A percentile compares a stretch with the other conserved stretches of the same genome.
Evolutionary conservation across 805 yeast genomes (phyloP).

Genomic region (Ogataea saltuana): DNA sequence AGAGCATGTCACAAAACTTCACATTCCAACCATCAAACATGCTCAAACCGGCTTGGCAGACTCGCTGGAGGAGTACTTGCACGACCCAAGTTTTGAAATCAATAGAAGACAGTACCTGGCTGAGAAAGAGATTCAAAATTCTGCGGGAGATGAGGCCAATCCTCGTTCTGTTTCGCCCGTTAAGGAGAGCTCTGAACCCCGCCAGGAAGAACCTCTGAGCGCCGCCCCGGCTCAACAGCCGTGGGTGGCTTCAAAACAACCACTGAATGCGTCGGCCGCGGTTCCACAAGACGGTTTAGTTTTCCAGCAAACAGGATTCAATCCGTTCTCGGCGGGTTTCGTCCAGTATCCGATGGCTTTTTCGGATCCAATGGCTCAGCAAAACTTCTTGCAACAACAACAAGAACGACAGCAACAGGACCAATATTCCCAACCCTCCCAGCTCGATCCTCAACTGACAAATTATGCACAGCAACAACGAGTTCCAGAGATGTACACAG

Average conservation of each 20-base stretch:
- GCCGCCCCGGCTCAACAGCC: no score
- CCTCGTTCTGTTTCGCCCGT: constrained; percentile 4
- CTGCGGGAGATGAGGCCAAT: neutral
- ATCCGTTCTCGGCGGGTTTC: constrained; percentile 27
- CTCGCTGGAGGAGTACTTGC: constrained; percentile 83
- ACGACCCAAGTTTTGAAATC: constrained; percentile 80
- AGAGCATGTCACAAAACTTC: constrained; percentile 82
- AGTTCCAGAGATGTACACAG: neutral
- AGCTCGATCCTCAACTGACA: neutral
- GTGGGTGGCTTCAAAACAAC: constrained; percentile 14
- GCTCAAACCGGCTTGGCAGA: constrained; percentile 93
- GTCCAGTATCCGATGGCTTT: constrained; percentile 11
- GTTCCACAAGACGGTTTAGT: constrained; percentile 21
- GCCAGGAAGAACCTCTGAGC: constrained; percentile 11
- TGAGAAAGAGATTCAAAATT: constrained; percentile 51
- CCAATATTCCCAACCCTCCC: constrained; percentile 3
- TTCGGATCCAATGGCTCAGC: constrained; percentile 9
- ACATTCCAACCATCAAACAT: constrained; percentile 94
- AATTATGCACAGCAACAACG: neutral
- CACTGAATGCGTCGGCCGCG: constrained; percentile 7
- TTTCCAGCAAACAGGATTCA: constrained; percentile 31
- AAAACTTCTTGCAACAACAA: constrained; percentile 12
- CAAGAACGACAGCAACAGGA: constrained; percentile 13
- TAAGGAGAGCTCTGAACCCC: constrained; percentile 19
- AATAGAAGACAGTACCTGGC: constrained; percentile 77